Evolutionary conservation across 352 stramenopile species (phyloP).

Genomic region (Globisporangium iwayamae): DNA sequence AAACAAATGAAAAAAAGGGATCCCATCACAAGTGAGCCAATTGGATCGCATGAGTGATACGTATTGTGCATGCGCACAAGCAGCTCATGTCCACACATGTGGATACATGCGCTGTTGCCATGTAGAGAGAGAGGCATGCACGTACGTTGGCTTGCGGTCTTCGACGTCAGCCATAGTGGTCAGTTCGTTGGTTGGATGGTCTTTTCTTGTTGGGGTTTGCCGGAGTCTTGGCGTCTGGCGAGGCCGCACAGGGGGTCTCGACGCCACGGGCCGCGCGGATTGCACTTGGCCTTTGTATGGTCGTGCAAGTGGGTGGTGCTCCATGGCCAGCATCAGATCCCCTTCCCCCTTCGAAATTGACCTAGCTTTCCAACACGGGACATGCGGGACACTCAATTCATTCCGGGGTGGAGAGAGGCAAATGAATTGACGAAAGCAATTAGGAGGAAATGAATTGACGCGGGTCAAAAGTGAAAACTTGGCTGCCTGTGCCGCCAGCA

Average conservation of each 20-base stretch:
- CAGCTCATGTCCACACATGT: neutral
- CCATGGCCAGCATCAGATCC: constrained; percentile 1
- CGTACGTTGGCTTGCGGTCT: constrained; percentile 68
- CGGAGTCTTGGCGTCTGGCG: constrained; percentile 25
- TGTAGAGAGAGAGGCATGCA: constrained; percentile 1
- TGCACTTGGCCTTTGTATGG: constrained; percentile 76
- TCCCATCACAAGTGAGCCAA: neutral
- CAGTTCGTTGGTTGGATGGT: constrained; percentile 13
- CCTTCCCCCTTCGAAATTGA: constrained; percentile 7
- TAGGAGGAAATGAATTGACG: neutral
- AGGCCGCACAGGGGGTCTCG: constrained; percentile 13
- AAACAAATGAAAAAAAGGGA: neutral
- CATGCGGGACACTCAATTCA: constrained; percentile 3
- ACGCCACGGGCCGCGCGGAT: constrained; percentile 3
- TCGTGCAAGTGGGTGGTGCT: constrained; percentile 47
- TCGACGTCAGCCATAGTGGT: constrained; percentile 71
- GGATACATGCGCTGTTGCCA: neutral
- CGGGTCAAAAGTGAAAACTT: too few relatives aligned
- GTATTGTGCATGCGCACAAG: neutral
- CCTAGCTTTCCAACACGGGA: neutral
- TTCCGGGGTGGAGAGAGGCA: neutral
- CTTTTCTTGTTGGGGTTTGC: constrained; percentile 20
- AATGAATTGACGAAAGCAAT: constrained; percentile 4
- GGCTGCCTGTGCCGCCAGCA: neutral
- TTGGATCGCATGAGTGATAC: neutral